Evolutionary conservation across 2,329 filamentous ascomycete species (phyloP).

Genomic region (Talaromyces atroroseus): DNA sequence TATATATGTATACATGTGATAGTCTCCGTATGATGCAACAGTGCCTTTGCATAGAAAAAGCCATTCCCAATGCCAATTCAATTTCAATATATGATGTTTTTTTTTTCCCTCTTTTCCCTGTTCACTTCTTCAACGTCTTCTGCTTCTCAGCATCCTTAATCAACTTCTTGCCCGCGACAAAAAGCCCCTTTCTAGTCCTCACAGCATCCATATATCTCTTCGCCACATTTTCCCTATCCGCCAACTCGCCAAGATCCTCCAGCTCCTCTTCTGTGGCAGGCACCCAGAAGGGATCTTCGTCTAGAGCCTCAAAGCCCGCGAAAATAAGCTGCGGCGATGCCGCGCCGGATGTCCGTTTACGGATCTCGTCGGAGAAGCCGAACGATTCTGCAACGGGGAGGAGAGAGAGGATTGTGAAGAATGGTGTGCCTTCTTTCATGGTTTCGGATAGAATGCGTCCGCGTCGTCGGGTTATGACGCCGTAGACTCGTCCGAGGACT

Average conservation of each 20-base stretch:
- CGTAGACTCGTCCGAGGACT: conserved; percentile 91
- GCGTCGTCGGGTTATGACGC: conserved; percentile 89
- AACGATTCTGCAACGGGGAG: conserved; percentile 93
- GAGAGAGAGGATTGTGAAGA: conserved; percentile 86
- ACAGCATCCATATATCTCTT: conserved; percentile 94
- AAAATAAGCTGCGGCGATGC: conserved; percentile 93
- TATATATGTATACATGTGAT: background rate
- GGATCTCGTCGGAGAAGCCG: conserved; percentile 92
- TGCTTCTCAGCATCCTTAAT: conserved; percentile 90
- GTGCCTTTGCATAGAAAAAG: no score
- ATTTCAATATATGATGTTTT: no score
- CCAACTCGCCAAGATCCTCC: conserved; percentile 90
- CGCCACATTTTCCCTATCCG: conserved; percentile 90
- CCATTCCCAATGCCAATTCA: no score
- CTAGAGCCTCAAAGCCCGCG: conserved; percentile 82
- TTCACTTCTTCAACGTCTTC: conserved; percentile 60
- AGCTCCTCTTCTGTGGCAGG: conserved; percentile 94
- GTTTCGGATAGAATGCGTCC: conserved; percentile 84
- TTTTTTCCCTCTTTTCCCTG: background rate
- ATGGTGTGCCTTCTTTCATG: conserved; percentile 91
- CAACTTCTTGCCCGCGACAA: conserved; percentile 69
- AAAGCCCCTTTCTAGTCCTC: conserved; percentile 75
- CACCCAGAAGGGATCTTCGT: conserved; percentile 97
- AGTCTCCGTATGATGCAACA: background rate
- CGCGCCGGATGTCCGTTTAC: conserved; percentile 84